These are phyloP conservation scores for Cladosporium sp. DNA, from an alignment of 2,329 filamentous ascomycete genomes.

Conservation along the genomic window DNA sequence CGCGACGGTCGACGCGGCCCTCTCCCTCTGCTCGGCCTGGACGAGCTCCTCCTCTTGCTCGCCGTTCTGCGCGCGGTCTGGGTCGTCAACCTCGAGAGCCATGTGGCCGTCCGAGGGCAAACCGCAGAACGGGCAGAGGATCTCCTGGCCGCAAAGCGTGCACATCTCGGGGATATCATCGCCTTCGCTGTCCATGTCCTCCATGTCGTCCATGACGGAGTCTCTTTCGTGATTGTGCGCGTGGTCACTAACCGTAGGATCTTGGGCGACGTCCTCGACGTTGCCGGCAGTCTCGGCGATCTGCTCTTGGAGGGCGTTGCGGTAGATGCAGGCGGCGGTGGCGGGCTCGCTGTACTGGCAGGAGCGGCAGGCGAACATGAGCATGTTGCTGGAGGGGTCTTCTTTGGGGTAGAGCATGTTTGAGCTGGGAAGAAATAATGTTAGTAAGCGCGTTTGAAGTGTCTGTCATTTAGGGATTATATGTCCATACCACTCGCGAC, in stretches of 20 bases:
- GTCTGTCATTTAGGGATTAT: neutral
- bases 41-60: slow-evolving; percentile 28
- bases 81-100: slow-evolving; percentile 45
- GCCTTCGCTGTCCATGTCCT: slow-evolving; percentile 26
- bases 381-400: slow-evolving; percentile 76
- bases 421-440: slow-evolving; percentile 58
- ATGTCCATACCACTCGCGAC: slow-evolving; percentile 77
- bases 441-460: slow-evolving; percentile 17
- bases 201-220: slow-evolving; percentile 27
- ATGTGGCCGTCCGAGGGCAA: slow-evolving; percentile 46
- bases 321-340: slow-evolving; percentile 87
- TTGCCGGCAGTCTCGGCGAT: slow-evolving; percentile 95
- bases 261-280: slow-evolving; percentile 92
- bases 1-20: slow-evolving; percentile 28
- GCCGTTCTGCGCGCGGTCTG: slow-evolving; percentile 34
- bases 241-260: slow-evolving; percentile 87
- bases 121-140: slow-evolving; percentile 56
- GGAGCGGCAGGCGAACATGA: slow-evolving; percentile 94
- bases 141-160: slow-evolving; percentile 59
- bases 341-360: slow-evolving; percentile 90
- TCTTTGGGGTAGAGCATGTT: slow-evolving; percentile 98
- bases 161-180: slow-evolving; percentile 51
- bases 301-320: slow-evolving; percentile 87
- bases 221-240: slow-evolving; percentile 22
- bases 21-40: slow-evolving; percentile 33